Evolutionary conservation across 192 early-diverging fungal species (phyloP).

Genomic region (Irineochytrium annulatum): DNA sequence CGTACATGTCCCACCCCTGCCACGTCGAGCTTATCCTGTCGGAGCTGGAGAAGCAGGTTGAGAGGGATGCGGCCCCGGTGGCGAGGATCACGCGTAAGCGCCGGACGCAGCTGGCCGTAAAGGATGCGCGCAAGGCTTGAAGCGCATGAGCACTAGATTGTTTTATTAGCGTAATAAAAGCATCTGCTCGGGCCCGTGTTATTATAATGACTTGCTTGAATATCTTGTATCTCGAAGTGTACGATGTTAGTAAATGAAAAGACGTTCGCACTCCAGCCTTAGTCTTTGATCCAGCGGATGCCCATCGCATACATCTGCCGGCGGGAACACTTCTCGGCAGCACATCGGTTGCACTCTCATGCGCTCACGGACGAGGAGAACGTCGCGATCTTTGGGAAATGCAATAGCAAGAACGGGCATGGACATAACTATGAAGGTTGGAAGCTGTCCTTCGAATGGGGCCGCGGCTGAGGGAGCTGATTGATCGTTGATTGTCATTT

Average conservation of each 20-base stretch:
- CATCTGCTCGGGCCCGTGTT: too few relatives aligned
- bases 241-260: too few relatives aligned
- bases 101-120: constrained; percentile 14
- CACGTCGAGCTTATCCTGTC: constrained; percentile 94
- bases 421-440: constrained; percentile 82
- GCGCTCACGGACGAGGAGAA: constrained; percentile 73
- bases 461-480: too few relatives aligned
- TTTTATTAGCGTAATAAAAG: too few relatives aligned
- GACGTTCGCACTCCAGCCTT: too few relatives aligned
- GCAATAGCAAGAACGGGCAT: constrained; percentile 78
- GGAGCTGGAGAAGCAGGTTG: constrained; percentile 84
- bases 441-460: too few relatives aligned
- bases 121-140: constrained; percentile 15
- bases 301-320: constrained; percentile 70
- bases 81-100: constrained; percentile 22
- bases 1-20: constrained; percentile 92
- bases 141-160: too few relatives aligned
- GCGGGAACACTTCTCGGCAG: constrained; percentile 79
- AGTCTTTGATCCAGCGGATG: constrained; percentile 18
- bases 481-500: too few relatives aligned
- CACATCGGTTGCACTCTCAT: constrained; percentile 80
- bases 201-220: too few relatives aligned
- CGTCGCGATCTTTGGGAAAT: constrained; percentile 75
- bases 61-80: constrained; percentile 46
- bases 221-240: too few relatives aligned